Evolutionary conservation across 805 yeast species (phyloP).

Genomic region (Ogataea chonburiensis): DNA sequence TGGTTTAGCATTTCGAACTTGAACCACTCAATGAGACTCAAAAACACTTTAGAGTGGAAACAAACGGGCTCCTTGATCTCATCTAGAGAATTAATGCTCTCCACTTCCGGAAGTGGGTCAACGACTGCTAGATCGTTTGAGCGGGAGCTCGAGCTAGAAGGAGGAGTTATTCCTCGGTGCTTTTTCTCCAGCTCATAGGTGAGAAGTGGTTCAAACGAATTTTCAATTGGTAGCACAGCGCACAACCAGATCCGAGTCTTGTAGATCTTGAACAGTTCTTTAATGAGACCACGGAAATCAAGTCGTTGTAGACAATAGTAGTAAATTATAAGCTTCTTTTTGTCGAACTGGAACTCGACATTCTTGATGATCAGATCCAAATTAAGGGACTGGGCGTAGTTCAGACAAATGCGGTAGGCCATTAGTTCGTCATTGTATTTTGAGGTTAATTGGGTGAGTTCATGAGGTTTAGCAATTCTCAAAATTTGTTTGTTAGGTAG

Average conservation of each 20-base stretch:
- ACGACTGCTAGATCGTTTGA: slow-evolving; percentile 34
- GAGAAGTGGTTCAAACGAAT: slow-evolving; percentile 30
- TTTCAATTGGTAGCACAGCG: slow-evolving; percentile 54
- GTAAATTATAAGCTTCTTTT: slow-evolving; percentile 73
- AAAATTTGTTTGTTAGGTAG: slow-evolving; percentile 77
- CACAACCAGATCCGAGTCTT: slow-evolving; percentile 83
- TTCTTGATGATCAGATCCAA: slow-evolving; percentile 60
- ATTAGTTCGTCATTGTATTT: slow-evolving; percentile 71
- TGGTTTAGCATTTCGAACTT: slow-evolving; percentile 37
- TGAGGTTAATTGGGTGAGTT: slow-evolving; percentile 56
- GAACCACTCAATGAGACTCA: slow-evolving; percentile 46
- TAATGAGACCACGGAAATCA: slow-evolving; percentile 70
- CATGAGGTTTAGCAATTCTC: slow-evolving; percentile 73
- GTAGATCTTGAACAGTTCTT: slow-evolving; percentile 71
- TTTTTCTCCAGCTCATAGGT: slow-evolving; percentile 31
- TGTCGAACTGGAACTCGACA: slow-evolving; percentile 81
- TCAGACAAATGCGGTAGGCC: slow-evolving; percentile 63
- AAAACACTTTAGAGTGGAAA: slow-evolving; percentile 52
- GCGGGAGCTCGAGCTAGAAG: slow-evolving; percentile 29
- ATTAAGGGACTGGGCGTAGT: slow-evolving; percentile 39
- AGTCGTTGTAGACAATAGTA: slow-evolving; percentile 63
- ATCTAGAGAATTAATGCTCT: slow-evolving; percentile 40
- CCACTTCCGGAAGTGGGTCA: slow-evolving; percentile 35
- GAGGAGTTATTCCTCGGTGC: slow-evolving; percentile 13
- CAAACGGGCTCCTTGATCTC: slow-evolving; percentile 41